Percentiles rank a stretch among this genome's conserved stretches.
Conservation (phyloP, 768 basidiomycete species). For the Tricholoma bakamatsutake region DNA sequence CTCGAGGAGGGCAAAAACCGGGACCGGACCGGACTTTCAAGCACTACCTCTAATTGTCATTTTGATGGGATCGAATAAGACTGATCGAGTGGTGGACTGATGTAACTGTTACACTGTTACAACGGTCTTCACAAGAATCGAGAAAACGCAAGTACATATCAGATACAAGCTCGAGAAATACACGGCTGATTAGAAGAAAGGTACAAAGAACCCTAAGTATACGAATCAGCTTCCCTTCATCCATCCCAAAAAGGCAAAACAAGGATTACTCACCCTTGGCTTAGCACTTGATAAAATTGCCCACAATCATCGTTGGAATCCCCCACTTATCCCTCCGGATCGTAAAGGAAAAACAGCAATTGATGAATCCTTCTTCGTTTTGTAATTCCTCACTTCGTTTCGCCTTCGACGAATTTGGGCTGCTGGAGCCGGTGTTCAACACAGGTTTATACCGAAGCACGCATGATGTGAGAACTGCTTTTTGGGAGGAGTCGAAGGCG, state of each 20-base stretch:
- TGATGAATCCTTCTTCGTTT: constrained; percentile 71
- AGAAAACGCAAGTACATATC: too few species aligned
- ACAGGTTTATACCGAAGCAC: constrained; percentile 76
- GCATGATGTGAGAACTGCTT: constrained; percentile 90
- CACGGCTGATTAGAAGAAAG: too few species aligned
- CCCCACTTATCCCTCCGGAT: constrained; percentile 82
- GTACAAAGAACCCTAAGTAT: not conserved
- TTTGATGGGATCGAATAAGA: too few species aligned
- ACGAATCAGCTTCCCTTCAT: not conserved
- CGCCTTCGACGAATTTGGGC: constrained; percentile 16
- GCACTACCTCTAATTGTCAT: too few species aligned
- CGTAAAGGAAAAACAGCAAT: constrained; percentile 89
- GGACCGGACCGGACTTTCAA: too few species aligned
- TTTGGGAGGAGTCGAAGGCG: constrained; percentile 87
- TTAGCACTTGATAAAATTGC: constrained; percentile 76
- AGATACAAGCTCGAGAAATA: too few species aligned
- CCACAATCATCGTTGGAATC: constrained; percentile 87
- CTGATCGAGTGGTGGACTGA: too few species aligned
- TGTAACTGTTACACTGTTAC: too few species aligned
- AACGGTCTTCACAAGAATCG: too few species aligned
- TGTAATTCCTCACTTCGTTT: constrained; percentile 8
- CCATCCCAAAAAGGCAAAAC: not conserved
- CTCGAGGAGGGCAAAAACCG: too few species aligned
- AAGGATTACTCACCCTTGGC: not conserved
- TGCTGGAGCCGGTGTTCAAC: constrained; percentile 35